Evolutionary conservation across 225 moss, liverwort and hornwort species (phyloP), one percentile per base, ranked within the genome.

Genomic region (Neckera pumila): DNA sequence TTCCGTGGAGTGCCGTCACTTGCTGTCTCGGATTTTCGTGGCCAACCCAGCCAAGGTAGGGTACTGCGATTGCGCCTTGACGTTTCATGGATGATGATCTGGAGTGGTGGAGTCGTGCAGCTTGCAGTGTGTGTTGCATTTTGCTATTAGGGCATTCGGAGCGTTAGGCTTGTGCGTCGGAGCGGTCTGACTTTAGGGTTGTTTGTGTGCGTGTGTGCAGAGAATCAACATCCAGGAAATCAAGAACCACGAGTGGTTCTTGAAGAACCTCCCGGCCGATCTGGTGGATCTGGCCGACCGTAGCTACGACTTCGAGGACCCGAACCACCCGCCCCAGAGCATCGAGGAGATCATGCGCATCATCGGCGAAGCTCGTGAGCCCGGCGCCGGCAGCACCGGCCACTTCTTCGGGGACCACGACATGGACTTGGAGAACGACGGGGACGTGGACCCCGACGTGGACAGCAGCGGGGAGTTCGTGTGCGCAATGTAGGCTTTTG

Each of bases 391-490:
- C 27, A 10, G 83, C 34, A 88, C 91, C 81, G 94, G 93, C 71
- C 43, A 92, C 56, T 94, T 86, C 77, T 95, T 96, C 63, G 96
- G 95, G 10, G 95, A 96, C 62, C 86, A 97, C 85, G 96, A 69
- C 40, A 97, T 95, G 89, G 98, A 99, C 66, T 94, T 99, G 97
- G 96, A 97, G 66, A 74, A 96, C 88, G 98, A 96, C 63, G 94
- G 82, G 75, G 98, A 93, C 83, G 92, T 71, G n/a, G 95, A 95
- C 82, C 95, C 95, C 5, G 95, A 98, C 84, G 82, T 95, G 30
- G 96, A 96, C 33, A 97, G 98, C 76, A 99, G 98, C 89, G 98
- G 98, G 81, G 98, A 99, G 89, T 99, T 99, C 75, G 98, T 99
- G 59, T 97, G 98, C 88, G 91, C 96, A 49, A 96, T 99, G 96